Evolutionary conservation across 352 stramenopile genomes (phyloP).

Genomic region (Globisporangium nunn): DNA sequence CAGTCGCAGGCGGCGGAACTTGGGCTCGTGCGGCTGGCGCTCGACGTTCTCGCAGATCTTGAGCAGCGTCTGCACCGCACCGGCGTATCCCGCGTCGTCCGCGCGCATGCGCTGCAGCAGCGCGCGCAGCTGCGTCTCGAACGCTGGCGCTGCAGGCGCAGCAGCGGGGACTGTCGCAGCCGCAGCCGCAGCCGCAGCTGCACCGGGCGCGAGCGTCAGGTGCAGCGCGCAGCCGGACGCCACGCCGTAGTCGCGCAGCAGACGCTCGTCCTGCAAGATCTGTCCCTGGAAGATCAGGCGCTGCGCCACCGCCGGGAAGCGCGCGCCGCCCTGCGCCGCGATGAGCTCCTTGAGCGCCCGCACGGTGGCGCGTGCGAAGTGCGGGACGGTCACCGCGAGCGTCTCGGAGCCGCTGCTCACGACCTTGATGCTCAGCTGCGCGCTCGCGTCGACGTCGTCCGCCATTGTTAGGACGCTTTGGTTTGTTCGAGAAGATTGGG

Average conservation of each 20-base stretch:
- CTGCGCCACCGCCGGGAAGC: conserved; percentile 61
- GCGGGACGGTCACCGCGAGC: conserved; percentile 33
- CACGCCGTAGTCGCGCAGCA: conserved; percentile 62
- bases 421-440: conserved; percentile 63
- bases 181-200: conserved; percentile 12
- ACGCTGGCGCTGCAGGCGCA: conserved; percentile 7
- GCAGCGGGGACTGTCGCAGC: conserved; percentile 2
- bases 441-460: conserved; percentile 1
- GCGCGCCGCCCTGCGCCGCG: conserved; percentile 40
- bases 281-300: conserved; percentile 85
- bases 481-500: neutral
- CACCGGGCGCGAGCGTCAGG: conserved; percentile 44
- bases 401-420: conserved; percentile 55
- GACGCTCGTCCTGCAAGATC: conserved; percentile 71
- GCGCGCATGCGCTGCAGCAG: conserved; percentile 54
- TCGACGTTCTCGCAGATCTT: conserved; percentile 84
- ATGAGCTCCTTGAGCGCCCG: conserved; percentile 58
- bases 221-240: conserved; percentile 56
- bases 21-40: conserved; percentile 59
- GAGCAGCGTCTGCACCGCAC: conserved; percentile 57
- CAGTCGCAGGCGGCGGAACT: conserved; percentile 70
- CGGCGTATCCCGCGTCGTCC: conserved; percentile 31
- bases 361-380: conserved; percentile 41
- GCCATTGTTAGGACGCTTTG: neutral
- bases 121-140: conserved; percentile 26